Base-by-base conservation (phyloP, 139 green algal genomes). In the Gonium pectorale region DNA sequence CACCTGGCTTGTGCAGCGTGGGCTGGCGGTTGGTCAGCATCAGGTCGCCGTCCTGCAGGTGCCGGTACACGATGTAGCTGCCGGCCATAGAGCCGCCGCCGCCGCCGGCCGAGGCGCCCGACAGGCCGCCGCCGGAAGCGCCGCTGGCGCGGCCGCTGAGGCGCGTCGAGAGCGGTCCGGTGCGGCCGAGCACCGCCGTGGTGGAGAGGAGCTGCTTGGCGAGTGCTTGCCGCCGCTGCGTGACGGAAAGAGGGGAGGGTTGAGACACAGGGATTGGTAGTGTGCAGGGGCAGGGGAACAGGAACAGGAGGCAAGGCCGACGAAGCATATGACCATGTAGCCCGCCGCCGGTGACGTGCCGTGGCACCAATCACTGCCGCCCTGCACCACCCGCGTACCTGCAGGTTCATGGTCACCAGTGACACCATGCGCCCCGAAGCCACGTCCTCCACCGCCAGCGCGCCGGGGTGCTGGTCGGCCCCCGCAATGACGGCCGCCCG, bases 21-120 rank as follows among this genome's bases (percentile, higher is more conserved):
- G 97, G 97, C 92, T 99, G 97, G 64, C 97, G 92, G 89, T 99
- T 99, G 67, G 98, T 98, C 40, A 99, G 93, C 94, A 99, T 94
- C 8, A 98, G 70, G 83, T 99, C 97, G 35, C 97, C 97, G 74
- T 99, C 95, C 44, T 86, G 68, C 80, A 99, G 83, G 71, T 98
- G 96, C 19, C 97, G 89, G 91, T 98, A 98, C 64, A 99, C 86
- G 43, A 86, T 89, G 86, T 93, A 93, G 87, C 86, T 88, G 46
- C 44, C 31, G 24, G 62, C 22, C 43, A 75, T n/a, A 35, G 62
- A 38, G 51, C 21, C 46, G 43, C 51, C 44, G 59, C 22, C 27
- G 56, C 81, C 46, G 60, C 19, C 13, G 29, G n/a, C 70, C 33
- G 43, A 26, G n/a, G 43, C 29, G 59, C 46, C 31, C 24, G 40